These are phyloP conservation scores for Lachnellula cervina DNA, from an alignment of 2,329 filamentous ascomycete genomes.

Conservation along the genomic window DNA sequence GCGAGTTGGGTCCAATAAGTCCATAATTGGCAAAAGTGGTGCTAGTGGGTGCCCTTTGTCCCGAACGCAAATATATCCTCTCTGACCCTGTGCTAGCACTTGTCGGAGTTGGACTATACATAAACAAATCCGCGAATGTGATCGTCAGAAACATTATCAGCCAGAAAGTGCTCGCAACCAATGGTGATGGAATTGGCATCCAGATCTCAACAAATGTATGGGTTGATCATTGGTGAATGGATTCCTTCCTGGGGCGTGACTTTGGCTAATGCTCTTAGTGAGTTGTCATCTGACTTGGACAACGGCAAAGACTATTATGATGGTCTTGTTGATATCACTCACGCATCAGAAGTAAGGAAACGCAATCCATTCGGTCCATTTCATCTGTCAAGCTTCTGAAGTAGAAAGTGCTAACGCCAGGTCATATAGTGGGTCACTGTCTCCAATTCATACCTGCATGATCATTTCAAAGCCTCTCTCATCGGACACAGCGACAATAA, in stretches of 20 bases:
- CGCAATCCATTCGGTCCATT: too few relatives aligned
- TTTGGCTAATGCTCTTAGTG: slow-evolving; percentile 13
- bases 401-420: too few relatives aligned
- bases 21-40: slow-evolving; percentile 44
- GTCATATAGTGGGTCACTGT: slow-evolving; percentile 34
- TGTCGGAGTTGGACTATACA: slow-evolving; percentile 41
- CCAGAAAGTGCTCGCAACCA: slow-evolving; percentile 40
- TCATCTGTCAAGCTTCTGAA: too few relatives aligned
- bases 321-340: slow-evolving; percentile 41
- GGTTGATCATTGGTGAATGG: slow-evolving; percentile 38
- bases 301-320: slow-evolving; percentile 40
- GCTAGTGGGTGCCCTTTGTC: slow-evolving; percentile 24
- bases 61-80: not conserved
- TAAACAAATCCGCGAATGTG: slow-evolving; percentile 47
- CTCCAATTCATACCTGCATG: slow-evolving; percentile 39
- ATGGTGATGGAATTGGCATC: slow-evolving; percentile 48
- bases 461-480: slow-evolving; percentile 34
- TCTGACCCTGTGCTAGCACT: slow-evolving; percentile 29
- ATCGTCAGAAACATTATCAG: slow-evolving; percentile 54
- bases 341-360: slow-evolving; percentile 34
- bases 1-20: slow-evolving; percentile 37
- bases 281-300: slow-evolving; percentile 34
- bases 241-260: not conserved
- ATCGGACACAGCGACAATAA: slow-evolving; percentile 29
- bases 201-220: slow-evolving; percentile 45